Conservation (phyloP, 1,284 basidiomycete genomes). For the Tranzscheliella williamsii region DNA sequence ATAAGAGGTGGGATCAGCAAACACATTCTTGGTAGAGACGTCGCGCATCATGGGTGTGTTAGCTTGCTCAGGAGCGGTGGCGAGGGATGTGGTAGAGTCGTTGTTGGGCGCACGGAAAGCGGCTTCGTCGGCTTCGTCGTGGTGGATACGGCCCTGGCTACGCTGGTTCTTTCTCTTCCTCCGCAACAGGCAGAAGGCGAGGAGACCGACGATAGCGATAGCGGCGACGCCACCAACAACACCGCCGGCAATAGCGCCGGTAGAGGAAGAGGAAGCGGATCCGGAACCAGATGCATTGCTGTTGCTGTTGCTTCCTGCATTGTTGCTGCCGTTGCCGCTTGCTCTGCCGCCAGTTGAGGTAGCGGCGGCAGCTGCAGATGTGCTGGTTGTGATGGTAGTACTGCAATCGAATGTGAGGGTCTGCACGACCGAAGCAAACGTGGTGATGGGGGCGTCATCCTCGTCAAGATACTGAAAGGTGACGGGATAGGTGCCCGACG, state of each 20-base stretch:
- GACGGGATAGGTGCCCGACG: constrained; percentile 13
- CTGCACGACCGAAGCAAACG: constrained; percentile 10
- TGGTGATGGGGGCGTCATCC: constrained; percentile 5
- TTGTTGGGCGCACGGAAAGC: constrained; percentile 41
- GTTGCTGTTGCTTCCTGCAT: background rate
- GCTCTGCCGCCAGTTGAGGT: constrained; percentile 2
- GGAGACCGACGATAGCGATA: constrained; percentile 12
- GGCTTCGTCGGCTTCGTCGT: constrained; percentile 34
- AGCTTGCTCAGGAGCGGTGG: constrained; percentile 30
- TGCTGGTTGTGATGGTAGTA: constrained; percentile 13
- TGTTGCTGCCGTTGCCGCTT: constrained; percentile 1
- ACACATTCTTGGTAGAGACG: constrained; percentile 34
- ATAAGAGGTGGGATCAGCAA: constrained; percentile 28
- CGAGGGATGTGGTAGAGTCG: constrained; percentile 35
- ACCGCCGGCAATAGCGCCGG: constrained; percentile 42
- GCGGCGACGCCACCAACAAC: constrained; percentile 36
- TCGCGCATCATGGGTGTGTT: constrained; percentile 45
- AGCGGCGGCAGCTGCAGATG: constrained; percentile 5
- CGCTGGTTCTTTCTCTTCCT: constrained; percentile 29
- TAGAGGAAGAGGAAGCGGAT: constrained; percentile 26
- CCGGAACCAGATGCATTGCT: constrained; percentile 5
- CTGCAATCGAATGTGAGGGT: constrained; percentile 29
- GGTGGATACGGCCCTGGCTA: constrained; percentile 19
- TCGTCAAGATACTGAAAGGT: constrained; percentile 22
- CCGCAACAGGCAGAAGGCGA: constrained; percentile 32